phyloP scores from a whole-genome alignment of 257 asterid species.

The Galeopsis tetrahit region DNA sequence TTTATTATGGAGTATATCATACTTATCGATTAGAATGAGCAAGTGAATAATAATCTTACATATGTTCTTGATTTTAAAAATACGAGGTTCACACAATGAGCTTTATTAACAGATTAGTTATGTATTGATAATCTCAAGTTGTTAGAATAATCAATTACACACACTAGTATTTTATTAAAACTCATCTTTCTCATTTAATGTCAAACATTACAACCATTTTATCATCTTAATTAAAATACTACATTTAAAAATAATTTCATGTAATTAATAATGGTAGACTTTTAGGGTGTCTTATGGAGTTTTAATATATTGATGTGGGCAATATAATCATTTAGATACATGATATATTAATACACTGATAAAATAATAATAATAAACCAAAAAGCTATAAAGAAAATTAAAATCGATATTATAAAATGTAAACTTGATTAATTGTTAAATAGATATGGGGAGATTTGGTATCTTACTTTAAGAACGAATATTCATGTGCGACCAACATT shows the following conservation, averaged over 20 bases:
- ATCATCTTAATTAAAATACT: not conserved
- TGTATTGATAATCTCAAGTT: too few relatives aligned
- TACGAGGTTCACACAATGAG: too few relatives aligned
- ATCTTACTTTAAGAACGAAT: slow-evolving; percentile 21
- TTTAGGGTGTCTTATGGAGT: not conserved
- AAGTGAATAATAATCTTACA: too few relatives aligned
- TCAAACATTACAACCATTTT: not conserved
- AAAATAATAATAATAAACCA: not conserved
- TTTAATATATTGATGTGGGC: not conserved
- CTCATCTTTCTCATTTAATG: not conserved
- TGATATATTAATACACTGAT: not conserved
- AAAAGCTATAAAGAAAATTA: not conserved
- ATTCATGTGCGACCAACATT: slow-evolving; percentile 24
- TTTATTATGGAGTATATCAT: too few relatives aligned
- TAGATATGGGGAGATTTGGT: slow-evolving; percentile 13
- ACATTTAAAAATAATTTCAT: not conserved
- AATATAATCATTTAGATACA: not conserved
- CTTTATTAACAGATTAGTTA: too few relatives aligned
- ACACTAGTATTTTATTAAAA: too few relatives aligned
- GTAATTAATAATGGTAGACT: not conserved
- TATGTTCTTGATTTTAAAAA: too few relatives aligned
- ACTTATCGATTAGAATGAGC: too few relatives aligned
- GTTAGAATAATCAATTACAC: not conserved
- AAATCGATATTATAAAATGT: not conserved
- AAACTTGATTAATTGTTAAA: slow-evolving; percentile 2